phyloP scores from a whole-genome alignment of 148 eudicot genomes.

The Camellia granthamiana region DNA sequence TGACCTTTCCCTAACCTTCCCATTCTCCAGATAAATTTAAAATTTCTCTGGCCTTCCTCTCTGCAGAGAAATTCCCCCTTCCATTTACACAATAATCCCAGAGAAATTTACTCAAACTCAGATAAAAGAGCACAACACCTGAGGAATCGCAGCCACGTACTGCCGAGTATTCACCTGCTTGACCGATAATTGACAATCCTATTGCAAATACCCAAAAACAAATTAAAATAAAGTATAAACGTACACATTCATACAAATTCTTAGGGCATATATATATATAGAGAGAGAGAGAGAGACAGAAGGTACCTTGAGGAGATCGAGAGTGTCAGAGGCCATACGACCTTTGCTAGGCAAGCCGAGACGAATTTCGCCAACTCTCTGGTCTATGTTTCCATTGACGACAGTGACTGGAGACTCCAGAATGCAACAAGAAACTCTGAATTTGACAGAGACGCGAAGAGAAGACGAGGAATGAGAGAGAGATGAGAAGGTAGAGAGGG shows the following conservation, averaged over 20 bases:
- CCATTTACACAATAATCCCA: too few species aligned
- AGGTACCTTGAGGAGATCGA: constrained; percentile 76
- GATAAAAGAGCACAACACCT: constrained; percentile 45
- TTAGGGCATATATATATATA: too few species aligned
- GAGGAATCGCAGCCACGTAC: constrained; percentile 94
- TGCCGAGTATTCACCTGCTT: constrained; percentile 91
- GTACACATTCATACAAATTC: too few species aligned
- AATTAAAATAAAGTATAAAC: not conserved
- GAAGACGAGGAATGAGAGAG: not conserved
- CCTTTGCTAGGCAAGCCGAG: constrained; percentile 97
- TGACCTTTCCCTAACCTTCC: too few species aligned
- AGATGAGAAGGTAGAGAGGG: constrained; percentile 11
- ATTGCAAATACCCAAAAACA: constrained; percentile 10
- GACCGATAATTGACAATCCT: constrained; percentile 95
- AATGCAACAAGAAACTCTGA: constrained; percentile 35
- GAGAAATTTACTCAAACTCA: too few species aligned
- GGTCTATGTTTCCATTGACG: constrained; percentile 40
- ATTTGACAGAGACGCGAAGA: constrained; percentile 20
- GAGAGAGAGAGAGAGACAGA: not conserved
- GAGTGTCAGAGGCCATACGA: constrained; percentile 75
- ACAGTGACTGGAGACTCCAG: constrained; percentile 39
- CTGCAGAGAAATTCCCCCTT: too few species aligned
- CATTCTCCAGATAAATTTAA: too few species aligned
- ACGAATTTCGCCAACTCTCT: constrained; percentile 45
- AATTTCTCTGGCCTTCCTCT: too few species aligned